Conservation (phyloP, 768 basidiomycete species). For the Hortiboletus flavorubellus region DNA sequence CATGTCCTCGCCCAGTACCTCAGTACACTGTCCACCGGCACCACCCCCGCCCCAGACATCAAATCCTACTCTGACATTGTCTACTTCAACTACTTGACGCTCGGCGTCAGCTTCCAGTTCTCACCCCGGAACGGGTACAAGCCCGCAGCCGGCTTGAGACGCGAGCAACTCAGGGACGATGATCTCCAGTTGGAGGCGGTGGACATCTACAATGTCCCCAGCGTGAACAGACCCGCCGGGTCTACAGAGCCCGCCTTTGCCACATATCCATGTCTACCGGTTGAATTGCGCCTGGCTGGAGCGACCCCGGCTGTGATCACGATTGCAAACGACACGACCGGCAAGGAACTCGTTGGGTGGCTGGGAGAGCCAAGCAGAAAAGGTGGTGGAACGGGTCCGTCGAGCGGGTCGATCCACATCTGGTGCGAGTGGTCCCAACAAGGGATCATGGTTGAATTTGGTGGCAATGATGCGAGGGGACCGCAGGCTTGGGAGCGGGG, state of each 20-base stretch:
- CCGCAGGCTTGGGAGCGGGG: conserved; percentile 87
- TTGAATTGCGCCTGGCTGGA: conserved; percentile 42
- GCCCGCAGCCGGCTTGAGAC: conserved; percentile 43
- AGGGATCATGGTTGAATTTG: conserved; percentile 85
- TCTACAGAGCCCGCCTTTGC: conserved; percentile 54
- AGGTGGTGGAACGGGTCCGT: conserved; percentile 85
- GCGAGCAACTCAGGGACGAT: conserved; percentile 47
- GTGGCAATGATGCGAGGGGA: conserved; percentile 71
- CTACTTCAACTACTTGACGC: conserved; percentile 78
- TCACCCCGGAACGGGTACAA: conserved; percentile 62
- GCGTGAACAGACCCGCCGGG: conserved; percentile 35
- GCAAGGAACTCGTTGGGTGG: conserved; percentile 69
- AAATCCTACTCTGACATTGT: conserved; percentile 80
- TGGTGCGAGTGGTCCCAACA: conserved; percentile 91
- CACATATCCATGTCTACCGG: conserved; percentile 53
- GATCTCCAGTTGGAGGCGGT: conserved; percentile 63
- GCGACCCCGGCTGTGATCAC: conserved; percentile 38
- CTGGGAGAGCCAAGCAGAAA: conserved; percentile 89
- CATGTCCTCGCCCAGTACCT: conserved; percentile 43
- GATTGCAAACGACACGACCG: conserved; percentile 52
- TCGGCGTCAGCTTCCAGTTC: conserved; percentile 84
- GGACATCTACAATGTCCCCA: conserved; percentile 74
- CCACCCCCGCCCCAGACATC: conserved; percentile 48
- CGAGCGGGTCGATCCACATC: conserved; percentile 80
- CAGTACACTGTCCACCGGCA: conserved; percentile 28